These are phyloP conservation scores for Cardiospermum halicacabum DNA, from an alignment of 345 rosid genomes.

Conservation along the genomic window DNA sequence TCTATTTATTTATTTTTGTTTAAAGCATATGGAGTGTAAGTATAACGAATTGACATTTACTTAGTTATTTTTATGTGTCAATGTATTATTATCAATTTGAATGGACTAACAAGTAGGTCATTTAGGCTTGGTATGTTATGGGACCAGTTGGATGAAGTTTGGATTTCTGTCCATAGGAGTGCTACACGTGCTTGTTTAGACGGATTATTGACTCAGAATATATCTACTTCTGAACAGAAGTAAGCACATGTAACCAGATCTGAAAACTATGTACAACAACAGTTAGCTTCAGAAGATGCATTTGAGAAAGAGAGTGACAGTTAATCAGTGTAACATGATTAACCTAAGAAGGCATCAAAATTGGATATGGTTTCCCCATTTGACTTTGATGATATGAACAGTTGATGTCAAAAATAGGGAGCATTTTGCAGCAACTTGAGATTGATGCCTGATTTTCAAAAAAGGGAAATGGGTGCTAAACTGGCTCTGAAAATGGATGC, in stretches of 20 bases:
- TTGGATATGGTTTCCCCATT: slow-evolving; percentile 32
- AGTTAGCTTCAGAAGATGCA: slow-evolving; percentile 32
- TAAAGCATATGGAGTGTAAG: slow-evolving; percentile 3
- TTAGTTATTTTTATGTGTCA: neutral
- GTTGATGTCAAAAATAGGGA: slow-evolving; percentile 89
- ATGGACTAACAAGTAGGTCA: slow-evolving; percentile 41
- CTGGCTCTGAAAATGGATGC: slow-evolving; percentile 88
- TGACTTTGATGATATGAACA: slow-evolving; percentile 85
- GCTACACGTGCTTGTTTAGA: slow-evolving; percentile 24
- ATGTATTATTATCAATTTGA: neutral
- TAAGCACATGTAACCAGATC: slow-evolving; percentile 20
- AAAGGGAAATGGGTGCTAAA: slow-evolving; percentile 88
- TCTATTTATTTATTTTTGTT: too few species aligned
- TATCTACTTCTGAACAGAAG: slow-evolving; percentile 22
- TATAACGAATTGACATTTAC: neutral
- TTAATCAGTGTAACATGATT: slow-evolving; percentile 15
- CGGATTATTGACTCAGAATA: slow-evolving; percentile 25
- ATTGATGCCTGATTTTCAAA: slow-evolving; percentile 87
- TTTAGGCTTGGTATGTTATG: slow-evolving; percentile 91
- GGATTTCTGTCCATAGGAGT: slow-evolving; percentile 62
- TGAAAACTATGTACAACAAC: slow-evolving; percentile 24
- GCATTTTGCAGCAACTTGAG: slow-evolving; percentile 64
- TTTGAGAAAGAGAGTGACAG: slow-evolving; percentile 26
- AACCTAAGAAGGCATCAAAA: slow-evolving; percentile 25
- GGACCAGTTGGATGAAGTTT: slow-evolving; percentile 57